These are phyloP conservation scores for Gastrodia elata DNA, from an alignment of 106 monocot genomes.

Conservation along the genomic window DNA sequence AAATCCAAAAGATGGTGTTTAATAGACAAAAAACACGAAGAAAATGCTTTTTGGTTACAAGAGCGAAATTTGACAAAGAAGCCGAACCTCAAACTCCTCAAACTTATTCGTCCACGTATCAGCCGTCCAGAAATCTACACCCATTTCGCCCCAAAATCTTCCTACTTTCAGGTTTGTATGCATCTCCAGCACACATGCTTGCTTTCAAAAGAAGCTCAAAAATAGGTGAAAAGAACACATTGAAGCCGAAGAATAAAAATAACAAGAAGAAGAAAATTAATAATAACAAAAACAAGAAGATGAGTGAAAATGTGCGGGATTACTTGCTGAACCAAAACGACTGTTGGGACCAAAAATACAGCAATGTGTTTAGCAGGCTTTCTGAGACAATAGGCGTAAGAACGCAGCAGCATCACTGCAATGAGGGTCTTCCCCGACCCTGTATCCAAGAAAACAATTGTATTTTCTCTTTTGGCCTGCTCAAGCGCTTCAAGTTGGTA, in stretches of 20 bases:
- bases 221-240: background rate
- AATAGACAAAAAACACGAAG: background rate
- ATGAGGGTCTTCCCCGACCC: constrained; percentile 65
- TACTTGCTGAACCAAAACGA: constrained; percentile 39
- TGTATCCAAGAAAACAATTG: constrained; percentile 51
- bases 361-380: constrained; percentile 34
- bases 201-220: constrained; percentile 14
- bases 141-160: constrained; percentile 61
- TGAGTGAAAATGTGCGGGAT: no score
- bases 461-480: constrained; percentile 32
- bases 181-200: constrained; percentile 46
- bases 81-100: constrained; percentile 29
- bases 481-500: constrained; percentile 65
- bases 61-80: background rate
- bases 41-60: background rate
- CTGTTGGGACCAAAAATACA: constrained; percentile 53
- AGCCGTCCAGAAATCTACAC: constrained; percentile 48
- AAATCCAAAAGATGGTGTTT: no score
- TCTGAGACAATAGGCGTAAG: constrained; percentile 33
- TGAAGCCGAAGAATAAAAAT: no score
- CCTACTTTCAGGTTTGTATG: constrained; percentile 52
- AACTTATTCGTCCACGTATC: constrained; percentile 31
- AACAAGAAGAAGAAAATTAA: no score
- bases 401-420: constrained; percentile 52
- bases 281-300: background rate